A percentile compares a stretch with the other conserved stretches of the same genome.
phyloP scores from a whole-genome alignment of 2,329 filamentous ascomycete genomes.

The Fusarium torulosum region DNA sequence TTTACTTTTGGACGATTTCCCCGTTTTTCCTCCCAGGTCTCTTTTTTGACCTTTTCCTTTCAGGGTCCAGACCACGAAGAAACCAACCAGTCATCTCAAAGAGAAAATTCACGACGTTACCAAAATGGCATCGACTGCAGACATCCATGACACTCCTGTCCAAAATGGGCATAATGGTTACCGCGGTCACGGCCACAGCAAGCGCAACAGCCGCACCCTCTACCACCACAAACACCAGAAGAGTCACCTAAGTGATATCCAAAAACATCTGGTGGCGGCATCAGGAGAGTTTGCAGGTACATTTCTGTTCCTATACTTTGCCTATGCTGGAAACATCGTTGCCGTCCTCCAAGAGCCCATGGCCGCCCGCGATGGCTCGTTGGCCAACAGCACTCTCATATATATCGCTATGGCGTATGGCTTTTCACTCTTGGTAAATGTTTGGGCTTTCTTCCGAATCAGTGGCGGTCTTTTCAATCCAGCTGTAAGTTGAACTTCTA shows the following conservation, averaged over 20 bases:
- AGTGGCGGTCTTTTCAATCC: conserved; percentile 62
- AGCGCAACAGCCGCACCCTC: neutral
- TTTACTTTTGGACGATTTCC: conserved; percentile 4
- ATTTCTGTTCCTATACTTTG: conserved; percentile 45
- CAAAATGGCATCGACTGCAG: conserved; percentile 20
- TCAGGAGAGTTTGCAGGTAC: conserved; percentile 42
- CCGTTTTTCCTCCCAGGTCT: conserved; percentile 10
- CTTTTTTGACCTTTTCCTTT: neutral
- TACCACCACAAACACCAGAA: neutral
- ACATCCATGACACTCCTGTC: neutral
- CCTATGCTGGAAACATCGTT: conserved; percentile 43
- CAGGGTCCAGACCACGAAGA: neutral
- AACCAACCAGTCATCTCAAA: neutral
- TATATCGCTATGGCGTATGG: conserved; percentile 42
- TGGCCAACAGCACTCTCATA: conserved; percentile 36
- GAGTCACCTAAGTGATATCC: neutral
- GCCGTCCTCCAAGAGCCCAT: conserved; percentile 33
- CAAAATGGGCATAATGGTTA: too few species aligned
- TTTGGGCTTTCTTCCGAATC: conserved; percentile 66
- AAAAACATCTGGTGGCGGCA: conserved; percentile 38
- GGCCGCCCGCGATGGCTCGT: conserved; percentile 7
- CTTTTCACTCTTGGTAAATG: conserved; percentile 61
- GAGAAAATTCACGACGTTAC: neutral
- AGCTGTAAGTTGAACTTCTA: conserved; percentile 17
- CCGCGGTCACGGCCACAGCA: neutral